Conservation (phyloP, 176 grass and related monocot species). For the Oryza coarctata region DNA sequence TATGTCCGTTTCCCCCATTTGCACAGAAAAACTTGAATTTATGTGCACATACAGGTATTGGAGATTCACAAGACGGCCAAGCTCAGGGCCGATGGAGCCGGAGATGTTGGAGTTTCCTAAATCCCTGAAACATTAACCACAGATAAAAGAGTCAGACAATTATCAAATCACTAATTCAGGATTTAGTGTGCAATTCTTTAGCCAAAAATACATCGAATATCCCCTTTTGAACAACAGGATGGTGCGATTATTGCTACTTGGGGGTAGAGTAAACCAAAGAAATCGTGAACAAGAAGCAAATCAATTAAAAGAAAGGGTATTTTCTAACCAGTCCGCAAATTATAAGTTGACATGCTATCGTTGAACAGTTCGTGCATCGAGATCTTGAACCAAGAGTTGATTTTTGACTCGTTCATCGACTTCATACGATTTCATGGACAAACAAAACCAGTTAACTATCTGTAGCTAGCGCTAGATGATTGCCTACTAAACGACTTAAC, state of each 20-base stretch:
- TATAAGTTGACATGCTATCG: background rate
- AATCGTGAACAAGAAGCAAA: background rate
- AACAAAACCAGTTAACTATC: background rate
- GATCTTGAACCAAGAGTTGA: background rate
- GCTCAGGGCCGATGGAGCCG: constrained; percentile 75
- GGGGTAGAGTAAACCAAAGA: background rate
- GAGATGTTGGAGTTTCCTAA: constrained; percentile 96
- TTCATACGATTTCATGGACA: no score
- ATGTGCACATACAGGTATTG: constrained; percentile 68
- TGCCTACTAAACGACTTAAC: background rate
- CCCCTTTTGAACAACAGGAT: background rate
- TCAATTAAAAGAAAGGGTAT: background rate
- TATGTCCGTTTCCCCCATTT: background rate
- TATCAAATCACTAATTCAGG: background rate
- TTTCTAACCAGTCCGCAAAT: background rate
- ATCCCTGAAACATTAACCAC: constrained; percentile 55
- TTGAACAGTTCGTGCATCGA: background rate
- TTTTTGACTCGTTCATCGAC: background rate
- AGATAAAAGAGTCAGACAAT: constrained; percentile 4
- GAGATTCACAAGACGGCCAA: constrained; percentile 78
- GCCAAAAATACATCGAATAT: background rate
- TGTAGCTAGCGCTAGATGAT: background rate
- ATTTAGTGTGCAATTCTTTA: background rate
- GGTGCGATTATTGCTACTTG: background rate
- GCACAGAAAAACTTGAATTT: constrained; percentile 14